Base-by-base conservation (phyloP, 169 alveolate species). In the Plasmodium yoelii region DNA sequence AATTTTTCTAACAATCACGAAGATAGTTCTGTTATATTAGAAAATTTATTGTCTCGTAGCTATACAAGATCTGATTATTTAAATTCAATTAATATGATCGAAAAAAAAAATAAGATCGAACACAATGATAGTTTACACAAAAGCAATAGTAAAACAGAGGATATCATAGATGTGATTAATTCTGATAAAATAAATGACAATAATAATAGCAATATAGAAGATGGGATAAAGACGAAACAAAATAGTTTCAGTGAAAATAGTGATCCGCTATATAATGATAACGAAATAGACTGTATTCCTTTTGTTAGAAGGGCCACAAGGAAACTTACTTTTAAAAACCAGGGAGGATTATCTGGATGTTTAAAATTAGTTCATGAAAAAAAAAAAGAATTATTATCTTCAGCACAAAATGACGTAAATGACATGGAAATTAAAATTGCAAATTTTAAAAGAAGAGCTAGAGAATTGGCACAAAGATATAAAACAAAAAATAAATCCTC, bases 391-490 rank as follows among this genome's bases (percentile, higher is more conserved):
- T 42, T 86, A 70, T 56, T 86, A 69, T 42, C 74, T 5, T 68
- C 91, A 19, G 6, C 87, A 47, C 9, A 67, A 7, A 86, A 72
- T 57, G 84, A 51, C n/a, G 87, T 70, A 69, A 71, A 44, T 55
- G 91, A 86, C 53, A 65, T 86, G 26, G 91, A 86, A 46, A 86
- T 86, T 46, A 86, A 70, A 86, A 86, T 86, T 47, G 91, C 91
- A 6, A 86, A 86, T 44, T 69, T 86, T 57, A 86, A 70, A 60
- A 86, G 91, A 61, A 86, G 91, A 65, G 91, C 91, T 39, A 86
- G 91, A 51, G 91, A 86, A 63, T 56, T 86, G 26, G 91, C 91
- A 10, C 26, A 70, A 86, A 63, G 87, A 70, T 86, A 86, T 72
- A 86, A 51, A 86, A n/a, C 86, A 34, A 86, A 71, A 59, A 61